phyloP scores from a whole-genome alignment of 306 rosid genomes.

The Vigna reflexopilosa region DNA sequence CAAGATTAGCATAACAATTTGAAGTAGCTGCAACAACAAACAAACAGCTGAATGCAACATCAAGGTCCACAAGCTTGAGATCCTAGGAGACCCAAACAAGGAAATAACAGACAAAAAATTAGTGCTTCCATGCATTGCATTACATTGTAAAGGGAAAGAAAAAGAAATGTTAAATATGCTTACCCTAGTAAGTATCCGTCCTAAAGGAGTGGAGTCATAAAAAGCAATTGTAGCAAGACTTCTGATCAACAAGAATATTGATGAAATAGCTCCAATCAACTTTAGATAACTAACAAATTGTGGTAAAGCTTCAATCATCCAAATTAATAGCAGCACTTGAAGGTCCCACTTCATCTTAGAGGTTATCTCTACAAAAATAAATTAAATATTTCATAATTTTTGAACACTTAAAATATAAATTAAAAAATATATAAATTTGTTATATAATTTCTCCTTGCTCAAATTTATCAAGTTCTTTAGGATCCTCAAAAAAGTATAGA shows the following conservation, averaged over 20 bases:
- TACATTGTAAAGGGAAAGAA: not conserved
- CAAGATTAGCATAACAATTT: slow-evolving; percentile 66
- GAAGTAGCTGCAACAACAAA: slow-evolving; percentile 66
- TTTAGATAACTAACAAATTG: no score
- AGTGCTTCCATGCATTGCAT: slow-evolving; percentile 18
- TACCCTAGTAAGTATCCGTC: slow-evolving; percentile 94
- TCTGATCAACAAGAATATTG: slow-evolving; percentile 58
- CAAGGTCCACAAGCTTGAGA: slow-evolving; percentile 85
- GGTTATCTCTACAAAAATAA: no score
- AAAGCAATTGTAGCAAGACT: slow-evolving; percentile 52
- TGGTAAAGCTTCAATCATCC: no score
- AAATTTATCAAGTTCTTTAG: no score
- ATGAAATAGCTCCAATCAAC: slow-evolving; percentile 66
- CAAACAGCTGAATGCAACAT: slow-evolving; percentile 63
- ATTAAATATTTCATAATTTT: no score
- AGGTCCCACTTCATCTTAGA: no score
- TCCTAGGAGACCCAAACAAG: slow-evolving; percentile 76
- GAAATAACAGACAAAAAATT: slow-evolving; percentile 9
- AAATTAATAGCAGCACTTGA: no score
- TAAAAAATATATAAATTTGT: no score
- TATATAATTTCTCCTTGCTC: no score
- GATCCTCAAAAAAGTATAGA: no score
- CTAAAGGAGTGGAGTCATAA: slow-evolving; percentile 87
- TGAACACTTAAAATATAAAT: no score
- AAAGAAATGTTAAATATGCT: slow-evolving; percentile 29